Evolutionary conservation across 371 early-diverging fungal species (phyloP).

Genomic region (Circinella umbellata): DNA sequence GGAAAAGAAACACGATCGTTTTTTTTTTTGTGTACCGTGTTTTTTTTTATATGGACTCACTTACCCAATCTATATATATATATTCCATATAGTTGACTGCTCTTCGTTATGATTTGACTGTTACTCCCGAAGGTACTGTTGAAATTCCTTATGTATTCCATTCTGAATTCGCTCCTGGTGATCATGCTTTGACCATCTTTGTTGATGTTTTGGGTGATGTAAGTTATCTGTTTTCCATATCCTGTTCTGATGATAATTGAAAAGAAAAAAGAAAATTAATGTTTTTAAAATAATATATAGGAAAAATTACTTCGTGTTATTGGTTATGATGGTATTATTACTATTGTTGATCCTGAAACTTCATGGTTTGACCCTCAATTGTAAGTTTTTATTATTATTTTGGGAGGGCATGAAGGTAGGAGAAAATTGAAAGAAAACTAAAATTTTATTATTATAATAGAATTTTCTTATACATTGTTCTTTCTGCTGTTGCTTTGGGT

Average conservation of each 20-base stretch:
- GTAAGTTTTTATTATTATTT: constrained; percentile 30
- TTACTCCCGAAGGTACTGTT: constrained; percentile 36
- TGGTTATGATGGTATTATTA: constrained; percentile 50
- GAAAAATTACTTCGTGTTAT: constrained; percentile 41
- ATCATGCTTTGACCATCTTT: constrained; percentile 44
- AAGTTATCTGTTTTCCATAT: constrained; percentile 20
- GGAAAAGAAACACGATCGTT: too few species aligned
- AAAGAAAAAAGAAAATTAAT: too few species aligned
- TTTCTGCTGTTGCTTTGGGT: constrained; percentile 47
- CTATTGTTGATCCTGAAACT: constrained; percentile 49
- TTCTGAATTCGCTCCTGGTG: constrained; percentile 53
- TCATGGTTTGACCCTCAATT: constrained; percentile 53
- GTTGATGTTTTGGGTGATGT: constrained; percentile 48
- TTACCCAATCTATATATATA: too few species aligned
- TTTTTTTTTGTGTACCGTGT: too few species aligned
- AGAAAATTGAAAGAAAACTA: neutral
- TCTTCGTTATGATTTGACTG: constrained; percentile 38
- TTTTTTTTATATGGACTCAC: too few species aligned
- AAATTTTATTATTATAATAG: constrained; percentile 17
- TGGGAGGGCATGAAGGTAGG: too few species aligned
- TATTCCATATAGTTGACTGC: constrained; percentile 34
- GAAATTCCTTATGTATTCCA: constrained; percentile 50
- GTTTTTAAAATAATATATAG: constrained; percentile 20
- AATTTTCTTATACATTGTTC: constrained; percentile 47
- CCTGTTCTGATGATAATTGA: too few species aligned